Percentiles rank a stretch among this genome's conserved stretches.
These are phyloP conservation scores for Camellia oleifera DNA, from an alignment of 179 eudicot species.

Conservation along the genomic window DNA sequence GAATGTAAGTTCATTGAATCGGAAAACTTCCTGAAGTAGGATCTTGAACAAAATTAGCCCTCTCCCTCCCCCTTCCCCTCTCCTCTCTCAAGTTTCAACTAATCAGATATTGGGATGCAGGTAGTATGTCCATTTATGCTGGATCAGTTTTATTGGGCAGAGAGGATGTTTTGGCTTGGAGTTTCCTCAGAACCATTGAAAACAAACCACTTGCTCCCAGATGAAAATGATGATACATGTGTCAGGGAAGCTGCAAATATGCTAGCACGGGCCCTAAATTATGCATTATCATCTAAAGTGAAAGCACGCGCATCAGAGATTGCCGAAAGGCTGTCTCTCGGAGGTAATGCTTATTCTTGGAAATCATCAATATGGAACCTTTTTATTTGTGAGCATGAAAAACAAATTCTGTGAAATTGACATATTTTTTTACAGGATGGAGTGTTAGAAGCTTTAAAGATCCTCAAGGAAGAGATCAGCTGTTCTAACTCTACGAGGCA, in stretches of 20 bases:
- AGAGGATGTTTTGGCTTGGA: conserved; percentile 97
- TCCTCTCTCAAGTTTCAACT: neutral
- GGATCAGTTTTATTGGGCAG: conserved; percentile 98
- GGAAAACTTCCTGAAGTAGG: neutral
- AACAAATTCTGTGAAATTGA: conserved; percentile 8
- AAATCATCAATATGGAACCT: neutral
- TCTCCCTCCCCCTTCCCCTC: neutral
- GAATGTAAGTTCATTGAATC: conserved; percentile 8
- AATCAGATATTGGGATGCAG: conserved; percentile 26
- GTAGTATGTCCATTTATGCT: conserved; percentile 82
- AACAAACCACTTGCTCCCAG: conserved; percentile 58
- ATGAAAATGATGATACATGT: conserved; percentile 39
- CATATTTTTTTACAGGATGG: conserved; percentile 51
- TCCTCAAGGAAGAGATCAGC: conserved; percentile 42
- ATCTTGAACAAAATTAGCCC: neutral
- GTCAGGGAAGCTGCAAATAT: conserved; percentile 53
- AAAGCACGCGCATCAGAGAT: conserved; percentile 60
- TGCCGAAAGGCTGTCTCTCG: conserved; percentile 51
- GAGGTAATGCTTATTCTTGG: conserved; percentile 42
- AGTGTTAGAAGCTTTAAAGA: conserved; percentile 56
- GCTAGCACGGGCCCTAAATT: conserved; percentile 50
- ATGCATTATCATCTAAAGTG: conserved; percentile 51
- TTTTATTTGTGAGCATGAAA: neutral
- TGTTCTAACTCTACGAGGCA: conserved; percentile 6
- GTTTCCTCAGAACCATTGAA: conserved; percentile 80